phyloP scores from a whole-genome alignment of 805 yeast species.

The Zygosaccharomyces kombuchaensis region DNA sequence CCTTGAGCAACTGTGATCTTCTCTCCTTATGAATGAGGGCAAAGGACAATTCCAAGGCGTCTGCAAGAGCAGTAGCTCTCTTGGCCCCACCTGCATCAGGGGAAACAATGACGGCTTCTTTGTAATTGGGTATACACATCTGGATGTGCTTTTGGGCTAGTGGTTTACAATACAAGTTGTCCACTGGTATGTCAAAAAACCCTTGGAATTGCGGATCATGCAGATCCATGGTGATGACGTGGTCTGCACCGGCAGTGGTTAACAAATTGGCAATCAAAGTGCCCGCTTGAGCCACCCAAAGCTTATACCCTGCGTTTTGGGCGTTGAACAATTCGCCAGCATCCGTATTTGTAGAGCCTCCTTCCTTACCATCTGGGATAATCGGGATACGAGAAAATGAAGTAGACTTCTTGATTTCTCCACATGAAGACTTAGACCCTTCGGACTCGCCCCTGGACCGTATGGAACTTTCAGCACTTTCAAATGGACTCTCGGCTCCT shows the following conservation, averaged over 20 bases:
- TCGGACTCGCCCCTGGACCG: constrained; percentile 17
- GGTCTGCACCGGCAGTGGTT: constrained; percentile 93
- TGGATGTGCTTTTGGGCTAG: constrained; percentile 79
- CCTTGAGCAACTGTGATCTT: constrained; percentile 43
- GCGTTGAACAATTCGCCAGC: constrained; percentile 37
- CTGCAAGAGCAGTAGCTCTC: constrained; percentile 92
- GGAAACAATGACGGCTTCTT: constrained; percentile 84
- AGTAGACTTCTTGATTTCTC: constrained; percentile 17
- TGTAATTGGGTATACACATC: constrained; percentile 70
- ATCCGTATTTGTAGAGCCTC: constrained; percentile 20
- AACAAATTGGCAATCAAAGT: constrained; percentile 83
- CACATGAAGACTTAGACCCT: constrained; percentile 13
- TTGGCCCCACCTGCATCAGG: constrained; percentile 99
- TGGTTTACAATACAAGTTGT: constrained; percentile 86
- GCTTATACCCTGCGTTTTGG: constrained; percentile 67
- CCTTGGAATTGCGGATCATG: constrained; percentile 99
- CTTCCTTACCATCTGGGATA: constrained; percentile 35
- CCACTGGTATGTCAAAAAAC: constrained; percentile 93
- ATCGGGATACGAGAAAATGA: constrained; percentile 34
- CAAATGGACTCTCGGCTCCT: constrained; percentile 21
- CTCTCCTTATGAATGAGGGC: constrained; percentile 95
- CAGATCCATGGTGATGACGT: constrained; percentile 93
- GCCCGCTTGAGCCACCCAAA: constrained; percentile 96
- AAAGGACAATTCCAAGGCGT: constrained; percentile 78
- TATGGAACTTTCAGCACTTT: constrained; percentile 18